A percentile compares a stretch with the other conserved stretches of the same genome.
Evolutionary conservation across 805 yeast species (phyloP).

Genomic region (Monosporozyma unispora): DNA sequence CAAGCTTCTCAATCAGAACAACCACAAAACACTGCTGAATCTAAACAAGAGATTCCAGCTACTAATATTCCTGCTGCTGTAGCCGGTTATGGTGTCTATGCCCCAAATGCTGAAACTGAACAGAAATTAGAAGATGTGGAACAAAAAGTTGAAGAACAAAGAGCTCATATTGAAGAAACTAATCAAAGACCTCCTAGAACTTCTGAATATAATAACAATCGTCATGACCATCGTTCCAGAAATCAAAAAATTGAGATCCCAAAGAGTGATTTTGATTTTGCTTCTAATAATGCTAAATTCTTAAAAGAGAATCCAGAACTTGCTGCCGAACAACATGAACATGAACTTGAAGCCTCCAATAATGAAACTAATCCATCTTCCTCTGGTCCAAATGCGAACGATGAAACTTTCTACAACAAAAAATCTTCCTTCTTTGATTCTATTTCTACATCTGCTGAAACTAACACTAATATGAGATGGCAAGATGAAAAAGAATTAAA

Average conservation of each 20-base stretch:
- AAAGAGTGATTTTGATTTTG: slow-evolving; percentile 66
- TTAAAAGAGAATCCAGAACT: slow-evolving; percentile 37
- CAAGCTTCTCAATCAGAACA: slow-evolving; percentile 3
- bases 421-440: slow-evolving; percentile 83
- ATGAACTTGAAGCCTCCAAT: slow-evolving; percentile 7
- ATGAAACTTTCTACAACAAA: slow-evolving; percentile 53
- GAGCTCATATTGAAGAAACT: not conserved
- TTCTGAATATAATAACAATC: not conserved
- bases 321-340: slow-evolving; percentile 21
- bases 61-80: slow-evolving; percentile 28
- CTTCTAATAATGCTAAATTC: slow-evolving; percentile 63
- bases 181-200: not conserved
- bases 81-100: slow-evolving; percentile 29
- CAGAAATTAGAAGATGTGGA: slow-evolving; percentile 6
- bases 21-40: slow-evolving; percentile 1
- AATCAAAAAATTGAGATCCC: slow-evolving; percentile 33
- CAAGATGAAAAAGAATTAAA: slow-evolving; percentile 64
- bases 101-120: slow-evolving; percentile 16
- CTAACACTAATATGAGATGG: slow-evolving; percentile 47
- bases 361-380: not conserved
- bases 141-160: not conserved
- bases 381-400: no score
- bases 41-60: slow-evolving; percentile 11
- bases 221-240: slow-evolving; percentile 6
- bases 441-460: slow-evolving; percentile 60